These are phyloP conservation scores for Pseudogymnoascus sp. DNA, from an alignment of 2,329 filamentous ascomycete species.

Conservation along the genomic window DNA sequence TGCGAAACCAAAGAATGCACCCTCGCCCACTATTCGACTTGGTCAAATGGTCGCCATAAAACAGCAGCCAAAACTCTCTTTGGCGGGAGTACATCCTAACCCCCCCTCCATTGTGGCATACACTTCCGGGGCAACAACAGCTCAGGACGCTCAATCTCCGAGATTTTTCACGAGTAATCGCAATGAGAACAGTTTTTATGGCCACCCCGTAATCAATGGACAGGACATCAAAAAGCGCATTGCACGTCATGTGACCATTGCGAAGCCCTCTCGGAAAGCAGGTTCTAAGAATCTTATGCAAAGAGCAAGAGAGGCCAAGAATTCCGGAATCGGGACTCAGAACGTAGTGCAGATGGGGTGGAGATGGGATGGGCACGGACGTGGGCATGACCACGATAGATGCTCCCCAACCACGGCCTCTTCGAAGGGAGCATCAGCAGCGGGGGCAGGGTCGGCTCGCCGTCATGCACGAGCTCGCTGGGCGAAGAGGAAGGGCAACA, in stretches of 20 bases:
- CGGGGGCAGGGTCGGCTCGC: neutral
- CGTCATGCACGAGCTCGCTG: neutral
- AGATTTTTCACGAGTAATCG: neutral
- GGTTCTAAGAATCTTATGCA: too few relatives aligned
- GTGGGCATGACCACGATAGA: neutral
- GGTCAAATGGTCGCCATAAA: neutral
- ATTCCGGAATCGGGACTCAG: neutral
- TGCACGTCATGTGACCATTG: neutral
- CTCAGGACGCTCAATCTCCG: neutral
- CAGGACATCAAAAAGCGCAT: neutral
- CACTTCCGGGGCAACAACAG: neutral
- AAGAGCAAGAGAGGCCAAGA: too few relatives aligned
- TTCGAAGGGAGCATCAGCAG: neutral
- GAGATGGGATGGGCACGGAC: neutral
- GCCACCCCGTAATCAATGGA: neutral
- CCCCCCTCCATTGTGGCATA: neutral
- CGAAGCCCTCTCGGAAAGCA: too few relatives aligned
- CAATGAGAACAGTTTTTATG: conserved; percentile 1
- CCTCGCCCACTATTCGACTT: neutral
- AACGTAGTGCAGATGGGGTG: neutral
- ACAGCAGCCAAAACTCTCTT: neutral
- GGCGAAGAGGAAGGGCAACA: neutral
- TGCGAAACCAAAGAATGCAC: neutral
- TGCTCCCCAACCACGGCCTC: neutral
- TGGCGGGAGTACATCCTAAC: neutral